These are phyloP conservation scores for Ulota crispa DNA, from an alignment of 225 moss, liverwort and hornwort species.

Conservation along the genomic window DNA sequence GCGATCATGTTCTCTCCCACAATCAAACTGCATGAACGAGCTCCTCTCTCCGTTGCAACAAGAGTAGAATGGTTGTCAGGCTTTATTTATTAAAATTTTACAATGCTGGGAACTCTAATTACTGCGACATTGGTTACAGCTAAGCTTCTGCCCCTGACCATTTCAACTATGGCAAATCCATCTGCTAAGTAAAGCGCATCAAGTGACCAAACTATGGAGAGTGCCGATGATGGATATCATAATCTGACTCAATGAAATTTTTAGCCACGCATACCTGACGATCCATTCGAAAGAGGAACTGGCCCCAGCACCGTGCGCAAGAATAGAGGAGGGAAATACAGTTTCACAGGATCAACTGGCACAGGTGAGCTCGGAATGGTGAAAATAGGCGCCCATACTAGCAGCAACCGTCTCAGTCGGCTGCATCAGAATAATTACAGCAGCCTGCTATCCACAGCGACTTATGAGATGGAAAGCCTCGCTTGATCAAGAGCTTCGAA, in stretches of 20 bases:
- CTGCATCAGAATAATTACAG: slow-evolving; percentile 19
- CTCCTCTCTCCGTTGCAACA: neutral
- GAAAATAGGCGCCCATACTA: slow-evolving; percentile 5
- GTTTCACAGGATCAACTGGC: neutral
- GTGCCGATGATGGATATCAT: neutral
- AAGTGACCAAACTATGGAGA: neutral
- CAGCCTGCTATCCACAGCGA: slow-evolving; percentile 20
- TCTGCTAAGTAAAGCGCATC: neutral
- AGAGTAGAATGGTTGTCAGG: neutral
- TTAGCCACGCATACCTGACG: slow-evolving; percentile 30
- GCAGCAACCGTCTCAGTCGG: slow-evolving; percentile 22
- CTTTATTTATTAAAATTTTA: neutral
- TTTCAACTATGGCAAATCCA: neutral
- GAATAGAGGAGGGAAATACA: slow-evolving; percentile 27
- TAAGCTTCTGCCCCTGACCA: neutral
- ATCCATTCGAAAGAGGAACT: slow-evolving; percentile 43
- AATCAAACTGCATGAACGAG: neutral
- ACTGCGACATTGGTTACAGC: neutral
- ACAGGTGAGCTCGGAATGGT: neutral
- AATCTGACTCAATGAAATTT: neutral
- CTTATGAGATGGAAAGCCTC: neutral
- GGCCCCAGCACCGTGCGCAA: slow-evolving; percentile 36
- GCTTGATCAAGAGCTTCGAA: neutral
- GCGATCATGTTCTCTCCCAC: neutral
- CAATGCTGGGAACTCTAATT: neutral